Conservation (phyloP, 2,329 filamentous ascomycete species). For the Trichoderma atroviride region DNA sequence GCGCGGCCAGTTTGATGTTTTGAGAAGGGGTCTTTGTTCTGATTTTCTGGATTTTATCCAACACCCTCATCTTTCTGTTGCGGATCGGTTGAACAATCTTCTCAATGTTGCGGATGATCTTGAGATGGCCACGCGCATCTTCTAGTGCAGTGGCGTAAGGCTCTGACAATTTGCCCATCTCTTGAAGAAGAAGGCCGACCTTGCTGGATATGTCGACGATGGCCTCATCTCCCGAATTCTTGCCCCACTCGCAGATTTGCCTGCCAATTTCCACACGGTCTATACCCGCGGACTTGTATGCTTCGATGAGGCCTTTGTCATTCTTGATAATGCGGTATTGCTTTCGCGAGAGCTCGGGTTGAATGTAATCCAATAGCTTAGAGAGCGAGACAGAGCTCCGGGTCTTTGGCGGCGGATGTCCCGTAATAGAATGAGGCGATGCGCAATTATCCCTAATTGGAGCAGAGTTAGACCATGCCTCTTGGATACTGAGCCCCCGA, state of each 20-base stretch:
- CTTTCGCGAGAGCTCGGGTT: conserved; percentile 86
- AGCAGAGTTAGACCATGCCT: conserved; percentile 35
- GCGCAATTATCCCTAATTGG: conserved; percentile 69
- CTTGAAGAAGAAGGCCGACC: conserved; percentile 85
- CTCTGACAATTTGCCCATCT: conserved; percentile 94
- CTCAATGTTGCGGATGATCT: conserved; percentile 94
- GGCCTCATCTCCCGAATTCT: conserved; percentile 83
- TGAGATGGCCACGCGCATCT: conserved; percentile 78
- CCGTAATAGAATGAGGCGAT: conserved; percentile 66
- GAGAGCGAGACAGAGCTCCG: conserved; percentile 67
- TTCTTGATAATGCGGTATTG: conserved; percentile 94
- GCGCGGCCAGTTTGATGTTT: conserved; percentile 75
- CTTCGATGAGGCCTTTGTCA: conserved; percentile 83
- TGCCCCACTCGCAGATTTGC: conserved; percentile 95
- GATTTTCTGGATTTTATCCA: conserved; percentile 87
- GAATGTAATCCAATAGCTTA: conserved; percentile 80
- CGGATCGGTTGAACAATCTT: conserved; percentile 91
- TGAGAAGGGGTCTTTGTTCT: conserved; percentile 92
- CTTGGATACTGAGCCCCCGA: conserved; percentile 19
- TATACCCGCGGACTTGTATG: conserved; percentile 81
- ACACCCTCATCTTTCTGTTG: conserved; percentile 83
- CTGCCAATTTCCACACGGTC: conserved; percentile 84
- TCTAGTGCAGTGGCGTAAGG: conserved; percentile 83
- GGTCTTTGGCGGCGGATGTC: conserved; percentile 30
- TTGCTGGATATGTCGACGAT: conserved; percentile 94